Evolutionary conservation across 2,329 filamentous ascomycete genomes (phyloP), one percentile per base, ranked within the genome.

Genomic region (Colletotrichum phormii): DNA sequence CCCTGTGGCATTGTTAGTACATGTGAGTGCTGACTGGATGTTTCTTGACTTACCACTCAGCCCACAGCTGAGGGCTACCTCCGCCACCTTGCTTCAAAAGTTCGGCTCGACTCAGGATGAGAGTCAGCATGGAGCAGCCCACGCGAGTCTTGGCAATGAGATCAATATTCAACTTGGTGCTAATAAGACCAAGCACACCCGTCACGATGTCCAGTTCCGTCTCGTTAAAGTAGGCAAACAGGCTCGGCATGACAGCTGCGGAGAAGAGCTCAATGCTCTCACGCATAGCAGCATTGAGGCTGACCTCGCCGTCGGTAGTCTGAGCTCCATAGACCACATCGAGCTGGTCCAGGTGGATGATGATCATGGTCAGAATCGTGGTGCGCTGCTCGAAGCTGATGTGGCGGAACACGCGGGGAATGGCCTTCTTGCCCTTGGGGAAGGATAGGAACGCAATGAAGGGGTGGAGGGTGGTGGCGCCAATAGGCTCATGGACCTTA

Each of bases 361-460:
- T 91, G 76, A 99, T 96, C 89, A 99, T 96, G 5, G 97, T 99
- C 74, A 99, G 88, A 75, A 98, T 95, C 1, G 95, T 98, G 26
- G 97, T 95, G 62, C 96, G 94, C 83, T 98, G 95, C 80, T 98
- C 94, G 74, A 95, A 93, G 75, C 94, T 93, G 64, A 98, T 94
- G 79, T 98, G 95, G 55, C 95, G 93, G 89, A 98, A 98, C 65
- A 98, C 94, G 67, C 97, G 94, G 62, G 95, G 95, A 73, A 99
- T 95, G 1, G 94, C 94, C 85, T 97, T 98, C 86, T 98, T 98
- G 79, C 97, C 97, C 86, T 99, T 99, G 77, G 92, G 91, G 79
- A 97, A 97, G 5, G 95, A 97, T 59, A 99, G 86, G 81, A 99
- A 96, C 59, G 95, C 94, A 77, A 99, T 98, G 84, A 99, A 99